Percentiles rank a stretch among this genome's conserved stretches.
Evolutionary conservation across 106 monocot genomes (phyloP).

Genomic region (Acorus calamus): DNA sequence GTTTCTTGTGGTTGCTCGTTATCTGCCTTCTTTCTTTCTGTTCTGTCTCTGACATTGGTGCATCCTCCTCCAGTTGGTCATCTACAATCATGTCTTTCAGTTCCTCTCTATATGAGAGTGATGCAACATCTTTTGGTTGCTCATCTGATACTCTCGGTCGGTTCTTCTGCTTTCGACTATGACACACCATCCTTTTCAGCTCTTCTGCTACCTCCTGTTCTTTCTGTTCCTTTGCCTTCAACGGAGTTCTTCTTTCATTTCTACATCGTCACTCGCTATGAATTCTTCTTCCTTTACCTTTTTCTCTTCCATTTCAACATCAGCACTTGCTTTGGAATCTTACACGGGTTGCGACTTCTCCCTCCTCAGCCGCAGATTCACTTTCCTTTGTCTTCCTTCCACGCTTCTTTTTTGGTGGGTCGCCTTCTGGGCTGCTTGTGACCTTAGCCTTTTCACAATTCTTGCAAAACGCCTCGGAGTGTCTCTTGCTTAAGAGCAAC

Average conservation of each 20-base stretch:
- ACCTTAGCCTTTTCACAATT: constrained; percentile 52
- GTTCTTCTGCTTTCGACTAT: not conserved
- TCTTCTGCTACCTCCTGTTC: not conserved
- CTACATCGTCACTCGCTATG: not conserved
- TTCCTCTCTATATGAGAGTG: not conserved
- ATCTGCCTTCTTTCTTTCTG: not conserved
- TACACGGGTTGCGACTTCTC: too few relatives aligned
- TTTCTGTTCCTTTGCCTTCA: not conserved
- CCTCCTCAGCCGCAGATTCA: not conserved
- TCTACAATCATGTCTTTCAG: not conserved
- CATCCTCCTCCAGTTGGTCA: not conserved
- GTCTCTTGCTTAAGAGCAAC: constrained; percentile 31
- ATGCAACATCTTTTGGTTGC: not conserved
- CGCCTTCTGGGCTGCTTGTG: constrained; percentile 27
- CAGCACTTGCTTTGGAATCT: not conserved
- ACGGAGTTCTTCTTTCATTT: not conserved
- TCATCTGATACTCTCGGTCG: not conserved
- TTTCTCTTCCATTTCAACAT: not conserved
- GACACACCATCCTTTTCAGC: constrained; percentile 1
- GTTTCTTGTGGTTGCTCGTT: constrained; percentile 3
- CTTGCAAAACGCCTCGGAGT: constrained; percentile 55
- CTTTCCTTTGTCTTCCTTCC: constrained; percentile 14
- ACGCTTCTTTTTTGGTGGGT: constrained; percentile 38
- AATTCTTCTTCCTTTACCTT: not conserved
- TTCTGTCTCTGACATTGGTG: not conserved